These are phyloP conservation scores for Salix dunnii DNA, from an alignment of 345 rosid species.

Conservation along the genomic window DNA sequence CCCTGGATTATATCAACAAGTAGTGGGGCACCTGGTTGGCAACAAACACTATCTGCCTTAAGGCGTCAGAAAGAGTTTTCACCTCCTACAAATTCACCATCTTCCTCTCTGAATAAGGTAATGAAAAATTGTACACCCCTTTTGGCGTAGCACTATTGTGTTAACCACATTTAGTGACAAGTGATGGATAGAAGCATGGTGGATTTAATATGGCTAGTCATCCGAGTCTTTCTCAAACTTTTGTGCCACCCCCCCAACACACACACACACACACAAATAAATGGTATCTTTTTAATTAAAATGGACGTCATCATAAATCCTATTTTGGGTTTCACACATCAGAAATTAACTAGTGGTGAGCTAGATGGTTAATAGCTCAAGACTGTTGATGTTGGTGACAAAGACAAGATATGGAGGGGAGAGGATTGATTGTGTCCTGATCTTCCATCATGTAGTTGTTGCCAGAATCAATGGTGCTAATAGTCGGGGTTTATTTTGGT, in stretches of 20 bases:
- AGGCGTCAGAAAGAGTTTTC: conserved; percentile 43
- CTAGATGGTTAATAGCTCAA: background rate
- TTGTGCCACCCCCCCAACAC: background rate
- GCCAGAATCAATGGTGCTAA: background rate
- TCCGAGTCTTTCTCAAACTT: background rate
- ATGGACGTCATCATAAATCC: background rate
- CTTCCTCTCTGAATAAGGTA: conserved; percentile 63
- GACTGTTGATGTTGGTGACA: background rate
- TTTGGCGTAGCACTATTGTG: background rate
- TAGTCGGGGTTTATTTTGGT: background rate
- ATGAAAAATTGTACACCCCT: background rate
- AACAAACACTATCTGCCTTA: conserved; percentile 72
- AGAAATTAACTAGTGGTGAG: background rate
- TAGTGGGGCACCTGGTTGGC: conserved; percentile 70
- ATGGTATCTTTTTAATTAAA: background rate
- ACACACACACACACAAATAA: too few species aligned
- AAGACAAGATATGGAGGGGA: background rate
- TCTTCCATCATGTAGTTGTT: background rate
- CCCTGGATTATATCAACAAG: conserved; percentile 78
- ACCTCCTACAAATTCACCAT: conserved; percentile 33
- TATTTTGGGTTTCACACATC: background rate
- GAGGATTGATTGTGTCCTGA: background rate
- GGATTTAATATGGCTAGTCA: background rate
- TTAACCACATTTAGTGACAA: background rate
- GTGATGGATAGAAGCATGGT: background rate